Conservation (phyloP, 306 rosid species). For the Albizia julibrissin region DNA sequence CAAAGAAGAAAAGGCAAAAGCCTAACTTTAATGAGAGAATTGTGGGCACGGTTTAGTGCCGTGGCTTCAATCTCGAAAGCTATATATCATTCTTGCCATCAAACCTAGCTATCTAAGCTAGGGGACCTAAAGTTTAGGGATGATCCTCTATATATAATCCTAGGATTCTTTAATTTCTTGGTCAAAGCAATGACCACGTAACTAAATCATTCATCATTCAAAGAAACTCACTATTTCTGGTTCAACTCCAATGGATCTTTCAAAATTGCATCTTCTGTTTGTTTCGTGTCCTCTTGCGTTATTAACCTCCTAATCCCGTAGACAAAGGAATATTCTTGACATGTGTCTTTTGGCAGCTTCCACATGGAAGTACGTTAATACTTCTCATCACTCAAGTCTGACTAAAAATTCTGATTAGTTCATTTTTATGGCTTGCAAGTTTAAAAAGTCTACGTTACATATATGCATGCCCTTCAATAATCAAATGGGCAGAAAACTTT, state of each 20-base stretch:
- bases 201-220: not conserved
- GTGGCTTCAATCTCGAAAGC: constrained; percentile 17
- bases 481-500: not conserved
- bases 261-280: not conserved
- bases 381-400: not conserved
- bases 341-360: not conserved
- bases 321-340: not conserved
- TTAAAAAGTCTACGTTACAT: not conserved
- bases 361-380: not conserved
- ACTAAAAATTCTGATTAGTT: not conserved
- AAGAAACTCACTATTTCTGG: not conserved
- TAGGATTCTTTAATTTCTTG: not conserved
- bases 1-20: not conserved
- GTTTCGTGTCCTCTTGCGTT: not conserved
- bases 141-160: not conserved
- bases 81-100: constrained; percentile 11
- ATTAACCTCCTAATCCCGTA: not conserved
- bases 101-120: not conserved
- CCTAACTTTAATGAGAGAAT: constrained; percentile 25
- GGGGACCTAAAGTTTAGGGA: not conserved
- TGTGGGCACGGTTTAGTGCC: not conserved
- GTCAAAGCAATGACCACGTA: not conserved
- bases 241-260: not conserved
- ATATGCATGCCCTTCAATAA: not conserved
- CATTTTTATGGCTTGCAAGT: not conserved